These are phyloP conservation scores for Solidago caesia DNA, from an alignment of 129 eudicot genomes.

Conservation along the genomic window DNA sequence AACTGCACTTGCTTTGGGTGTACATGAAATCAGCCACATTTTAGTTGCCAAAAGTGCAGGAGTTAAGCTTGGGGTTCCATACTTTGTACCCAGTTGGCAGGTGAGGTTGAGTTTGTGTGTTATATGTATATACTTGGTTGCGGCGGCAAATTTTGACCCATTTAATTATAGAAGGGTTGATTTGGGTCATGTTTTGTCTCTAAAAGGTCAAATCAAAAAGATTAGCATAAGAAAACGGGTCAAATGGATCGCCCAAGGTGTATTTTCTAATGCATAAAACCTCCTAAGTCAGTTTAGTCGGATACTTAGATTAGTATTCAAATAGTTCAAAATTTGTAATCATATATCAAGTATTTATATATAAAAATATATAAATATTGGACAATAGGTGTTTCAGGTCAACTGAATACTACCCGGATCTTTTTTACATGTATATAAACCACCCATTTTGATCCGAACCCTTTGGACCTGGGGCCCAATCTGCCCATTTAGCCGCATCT, in stretches of 20 bases:
- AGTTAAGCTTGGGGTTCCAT: slow-evolving; percentile 82
- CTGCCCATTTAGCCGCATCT: background rate
- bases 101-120: slow-evolving; percentile 45
- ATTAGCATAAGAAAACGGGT: background rate
- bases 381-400: background rate
- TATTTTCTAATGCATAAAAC: background rate
- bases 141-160: background rate
- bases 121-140: background rate
- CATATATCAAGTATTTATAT: background rate
- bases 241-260: background rate
- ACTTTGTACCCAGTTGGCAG: slow-evolving; percentile 98
- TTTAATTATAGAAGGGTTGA: background rate
- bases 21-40: slow-evolving; percentile 86
- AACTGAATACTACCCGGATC: background rate
- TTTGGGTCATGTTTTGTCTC: background rate
- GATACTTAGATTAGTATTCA: background rate
- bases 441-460: slow-evolving; percentile 1
- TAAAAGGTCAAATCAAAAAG: background rate
- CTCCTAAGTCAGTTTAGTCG: background rate
- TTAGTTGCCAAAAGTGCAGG: slow-evolving; percentile 70
- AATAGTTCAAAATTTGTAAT: background rate
- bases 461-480: background rate
- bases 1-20: slow-evolving; percentile 82
- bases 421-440: background rate
- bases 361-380: background rate